These are phyloP conservation scores for Calonectria ilicicola DNA, from an alignment of 2,329 filamentous ascomycete genomes.

Conservation along the genomic window DNA sequence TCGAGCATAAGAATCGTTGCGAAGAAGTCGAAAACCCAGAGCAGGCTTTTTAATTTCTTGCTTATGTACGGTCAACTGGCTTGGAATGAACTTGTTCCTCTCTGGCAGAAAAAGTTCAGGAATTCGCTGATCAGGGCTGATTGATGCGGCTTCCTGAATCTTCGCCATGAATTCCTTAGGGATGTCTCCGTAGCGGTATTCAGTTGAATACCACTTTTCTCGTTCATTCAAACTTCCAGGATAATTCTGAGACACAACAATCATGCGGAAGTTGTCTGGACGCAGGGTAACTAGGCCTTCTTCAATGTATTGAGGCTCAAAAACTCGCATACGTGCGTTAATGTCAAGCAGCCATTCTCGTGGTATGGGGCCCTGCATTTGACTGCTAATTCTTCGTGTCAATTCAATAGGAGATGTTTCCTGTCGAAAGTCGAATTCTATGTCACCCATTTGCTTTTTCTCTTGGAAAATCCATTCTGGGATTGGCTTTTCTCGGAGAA, in stretches of 20 bases:
- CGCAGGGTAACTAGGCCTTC: constrained; percentile 79
- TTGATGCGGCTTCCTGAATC: constrained; percentile 72
- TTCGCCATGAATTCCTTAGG: constrained; percentile 79
- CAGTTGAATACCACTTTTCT: constrained; percentile 98
- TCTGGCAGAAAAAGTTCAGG: constrained; percentile 86
- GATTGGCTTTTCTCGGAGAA: constrained; percentile 83
- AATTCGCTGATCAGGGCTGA: constrained; percentile 69
- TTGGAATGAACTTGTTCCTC: constrained; percentile 95
- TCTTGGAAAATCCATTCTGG: constrained; percentile 96
- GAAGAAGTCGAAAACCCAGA: constrained; percentile 81
- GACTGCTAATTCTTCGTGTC: constrained; percentile 84
- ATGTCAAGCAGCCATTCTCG: constrained; percentile 90
- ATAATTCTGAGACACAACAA: constrained; percentile 83
- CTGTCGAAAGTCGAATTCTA: constrained; percentile 94
- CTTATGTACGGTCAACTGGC: constrained; percentile 86
- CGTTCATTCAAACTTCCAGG: constrained; percentile 87
- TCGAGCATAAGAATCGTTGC: constrained; percentile 83
- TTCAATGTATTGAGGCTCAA: constrained; percentile 81
- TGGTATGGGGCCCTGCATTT: constrained; percentile 92
- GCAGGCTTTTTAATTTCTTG: constrained; percentile 84
- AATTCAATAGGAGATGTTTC: constrained; percentile 92
- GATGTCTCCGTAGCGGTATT: constrained; percentile 87
- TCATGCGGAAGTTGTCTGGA: constrained; percentile 90
- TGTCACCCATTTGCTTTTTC: constrained; percentile 88
- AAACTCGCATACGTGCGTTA: constrained; percentile 79